Base-by-base conservation (phyloP, 1,284 basidiomycete genomes). In the Microbotryum saponariae region DNA sequence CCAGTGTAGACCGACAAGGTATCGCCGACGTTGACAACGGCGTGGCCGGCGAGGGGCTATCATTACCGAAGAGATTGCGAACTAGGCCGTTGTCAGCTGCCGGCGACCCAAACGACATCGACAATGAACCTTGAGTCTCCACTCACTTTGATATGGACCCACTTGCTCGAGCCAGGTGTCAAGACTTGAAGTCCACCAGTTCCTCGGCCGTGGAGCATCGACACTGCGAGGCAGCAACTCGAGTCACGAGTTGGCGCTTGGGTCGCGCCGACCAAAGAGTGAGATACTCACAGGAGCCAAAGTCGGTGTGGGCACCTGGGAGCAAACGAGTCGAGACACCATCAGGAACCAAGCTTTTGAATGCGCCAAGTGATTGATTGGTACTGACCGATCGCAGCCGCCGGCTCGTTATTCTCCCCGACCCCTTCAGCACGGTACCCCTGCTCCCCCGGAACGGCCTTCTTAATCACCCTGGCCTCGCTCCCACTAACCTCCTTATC, bases 261-360 rank as follows among this genome's bases (percentile, higher is more conserved):
- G 9, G 31, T 31, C 6, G 18, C 14, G 9, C 5, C 7, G 20
- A 23, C 20, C 18, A 14, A 8, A 42, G 5, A 27, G 9, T 8
- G 6, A 42, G 27, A 27, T 23, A 49, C 51, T 44, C 37, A 61
- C 65, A 60, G 8, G 58, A 77, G n/a, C 77, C 77, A 57, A 77
- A 78, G 71, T 83, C 82, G 2, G 82, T 83, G 70, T 65, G 63
- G 0, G 59, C 49, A 42, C 1, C 63, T 63, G 46, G 16, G 2
- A 45, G 8, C 4, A 2, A 6, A 1, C 6, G 4, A 20, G 10
- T 1, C 8, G n/a, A n/a, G 37, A 37, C 12, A 12, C n/a, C 12
- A 27, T 1, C 14, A 46, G 37, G 4, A 27, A 23, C 14, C 20
- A 23, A 47, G 2, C 3, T 29, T 8, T 31, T 31, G 31, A 31